A percentile compares a stretch with the other conserved stretches of the same genome.
These are phyloP conservation scores for Aspergillus taichungensis DNA, from an alignment of 495 filamentous ascomycete genomes.

Conservation along the genomic window DNA sequence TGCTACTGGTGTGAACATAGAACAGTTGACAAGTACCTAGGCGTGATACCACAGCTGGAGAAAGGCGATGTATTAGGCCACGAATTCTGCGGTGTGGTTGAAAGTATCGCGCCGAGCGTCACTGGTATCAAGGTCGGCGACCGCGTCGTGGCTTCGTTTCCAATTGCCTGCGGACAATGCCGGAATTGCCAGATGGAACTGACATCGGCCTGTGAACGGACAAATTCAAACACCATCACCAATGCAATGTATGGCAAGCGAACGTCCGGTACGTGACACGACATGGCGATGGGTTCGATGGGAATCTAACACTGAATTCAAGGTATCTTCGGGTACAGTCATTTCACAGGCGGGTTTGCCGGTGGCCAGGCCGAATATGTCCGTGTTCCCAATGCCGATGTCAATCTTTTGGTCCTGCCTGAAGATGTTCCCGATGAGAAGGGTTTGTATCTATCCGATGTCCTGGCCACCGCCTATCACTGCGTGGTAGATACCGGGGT, in stretches of 20 bases:
- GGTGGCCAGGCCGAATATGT: conserved; percentile 87
- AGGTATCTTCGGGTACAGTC: conserved; percentile 45
- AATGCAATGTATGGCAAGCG: conserved; percentile 65
- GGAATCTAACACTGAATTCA: background rate
- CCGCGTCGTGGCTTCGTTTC: conserved; percentile 77
- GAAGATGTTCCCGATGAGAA: conserved; percentile 82
- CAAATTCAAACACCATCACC: conserved; percentile 60
- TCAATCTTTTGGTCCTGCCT: conserved; percentile 73
- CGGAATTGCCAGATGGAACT: conserved; percentile 69
- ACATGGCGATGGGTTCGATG: background rate
- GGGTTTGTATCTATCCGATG: conserved; percentile 73
- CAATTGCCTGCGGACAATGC: conserved; percentile 66
- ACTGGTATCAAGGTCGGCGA: conserved; percentile 56
- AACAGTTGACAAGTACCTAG: conserved; percentile 11
- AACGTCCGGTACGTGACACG: conserved; percentile 54
- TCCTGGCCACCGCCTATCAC: conserved; percentile 71
- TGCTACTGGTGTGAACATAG: background rate
- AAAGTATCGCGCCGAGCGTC: conserved; percentile 54
- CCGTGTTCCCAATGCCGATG: conserved; percentile 73
- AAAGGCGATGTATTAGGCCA: conserved; percentile 87
- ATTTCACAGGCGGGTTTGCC: conserved; percentile 81
- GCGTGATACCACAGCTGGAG: conserved; percentile 58
- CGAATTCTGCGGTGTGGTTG: conserved; percentile 79
- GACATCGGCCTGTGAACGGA: conserved; percentile 69
- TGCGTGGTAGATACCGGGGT: conserved; percentile 79